Conservation (phyloP, 2,329 filamentous ascomycete species). For the Diplodia mutila region DNA sequence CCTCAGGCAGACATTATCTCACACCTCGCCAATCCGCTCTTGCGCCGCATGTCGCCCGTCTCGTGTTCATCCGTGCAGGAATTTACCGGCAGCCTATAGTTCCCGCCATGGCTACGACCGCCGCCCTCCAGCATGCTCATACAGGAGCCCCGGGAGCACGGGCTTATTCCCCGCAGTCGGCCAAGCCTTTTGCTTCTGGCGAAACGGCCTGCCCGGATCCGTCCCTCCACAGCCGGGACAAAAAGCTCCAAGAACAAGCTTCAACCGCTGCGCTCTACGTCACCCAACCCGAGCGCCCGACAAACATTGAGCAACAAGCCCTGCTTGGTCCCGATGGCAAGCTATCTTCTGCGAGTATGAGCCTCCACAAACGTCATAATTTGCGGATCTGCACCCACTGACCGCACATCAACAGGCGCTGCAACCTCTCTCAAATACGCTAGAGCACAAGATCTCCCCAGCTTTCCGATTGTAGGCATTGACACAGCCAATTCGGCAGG, state of each 20-base stretch:
- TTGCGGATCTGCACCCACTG: conserved; percentile 22
- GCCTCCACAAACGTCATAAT: conserved; percentile 24
- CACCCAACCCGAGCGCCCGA: conserved; percentile 45
- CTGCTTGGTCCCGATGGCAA: conserved; percentile 58
- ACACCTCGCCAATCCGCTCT: conserved; percentile 6
- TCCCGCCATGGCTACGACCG: conserved; percentile 13
- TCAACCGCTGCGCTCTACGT: conserved; percentile 65
- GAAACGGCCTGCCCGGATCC: conserved; percentile 48
- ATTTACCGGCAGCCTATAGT: neutral
- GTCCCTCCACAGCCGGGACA: conserved; percentile 45
- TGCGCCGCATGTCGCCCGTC: neutral
- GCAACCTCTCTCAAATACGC: conserved; percentile 71
- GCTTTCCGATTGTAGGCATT: conserved; percentile 71
- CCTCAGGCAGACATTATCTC: neutral
- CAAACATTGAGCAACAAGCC: conserved; percentile 34
- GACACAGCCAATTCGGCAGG: conserved; percentile 65
- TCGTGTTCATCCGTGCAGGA: neutral
- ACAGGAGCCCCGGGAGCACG: neutral
- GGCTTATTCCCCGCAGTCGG: neutral
- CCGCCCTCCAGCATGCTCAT: neutral
- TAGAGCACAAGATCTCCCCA: conserved; percentile 71
- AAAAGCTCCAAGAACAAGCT: conserved; percentile 53
- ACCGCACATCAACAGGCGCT: conserved; percentile 52
- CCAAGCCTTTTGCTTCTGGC: neutral
- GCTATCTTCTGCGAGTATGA: conserved; percentile 61